Base-by-base conservation (phyloP, 805 yeast genomes). In the Ogataea populi-albae region DNA sequence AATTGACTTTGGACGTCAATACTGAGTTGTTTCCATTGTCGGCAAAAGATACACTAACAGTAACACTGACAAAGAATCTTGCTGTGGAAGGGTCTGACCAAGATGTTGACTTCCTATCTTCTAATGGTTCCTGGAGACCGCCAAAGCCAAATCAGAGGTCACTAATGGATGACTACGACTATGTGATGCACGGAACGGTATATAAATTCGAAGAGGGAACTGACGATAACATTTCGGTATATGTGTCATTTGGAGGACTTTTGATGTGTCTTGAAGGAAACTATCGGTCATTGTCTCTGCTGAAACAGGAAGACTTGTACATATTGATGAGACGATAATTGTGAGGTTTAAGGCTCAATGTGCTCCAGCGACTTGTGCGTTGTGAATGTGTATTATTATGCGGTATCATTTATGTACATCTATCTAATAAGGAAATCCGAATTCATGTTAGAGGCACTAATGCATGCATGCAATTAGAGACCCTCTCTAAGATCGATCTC, bases 141-240 rank as follows among this genome's bases (percentile, higher is more conserved):
- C 95, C 96, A 29, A 84, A 75, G 62, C 74, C 84, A 9, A 85
- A 81, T 40, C 96, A 88, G 49, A 76, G 82, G 55, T 76, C 94
- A 5, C 71, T 91, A 53, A 96, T 96, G 48, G 97, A 91, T 60
- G 98, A 93, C 57, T 91, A 88, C 67, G 98, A 91, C 62, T 93
- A 93, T 54, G 98, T 93, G 47, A 91, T 93, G 98, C 80, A 89
- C 60, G 98, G 98, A 36, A 88, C 96, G 5, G 95, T 93, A 30
- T 93, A 93, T 71, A 89, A 91, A 62, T 93, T 93, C 57, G 96
- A 91, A 61, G 98, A 93, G 65, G 76, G 76, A 46, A 66, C 68
- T 48, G 67, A 65, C 40, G 86, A 80, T 54, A 69, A 68, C 47
- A 83, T 87, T 64, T 81, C 94, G 15, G 96, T 91, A 17, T 93